Conservation (phyloP, 2,329 filamentous ascomycete genomes). For the Fusarium equiseti region DNA sequence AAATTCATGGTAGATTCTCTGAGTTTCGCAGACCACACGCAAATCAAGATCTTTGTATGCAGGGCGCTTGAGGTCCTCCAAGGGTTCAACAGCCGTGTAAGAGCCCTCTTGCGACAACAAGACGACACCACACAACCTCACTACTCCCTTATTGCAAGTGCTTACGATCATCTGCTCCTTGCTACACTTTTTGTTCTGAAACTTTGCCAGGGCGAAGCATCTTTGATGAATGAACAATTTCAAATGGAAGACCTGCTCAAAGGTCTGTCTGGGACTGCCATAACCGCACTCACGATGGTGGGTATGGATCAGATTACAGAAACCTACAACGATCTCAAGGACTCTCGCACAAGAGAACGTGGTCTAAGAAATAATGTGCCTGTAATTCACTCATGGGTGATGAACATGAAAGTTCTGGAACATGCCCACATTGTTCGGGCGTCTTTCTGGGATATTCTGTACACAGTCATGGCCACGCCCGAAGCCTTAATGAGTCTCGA, state of each 20-base stretch:
- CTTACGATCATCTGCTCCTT: slow-evolving; percentile 51
- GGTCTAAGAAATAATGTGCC: slow-evolving; percentile 64
- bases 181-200: slow-evolving; percentile 55
- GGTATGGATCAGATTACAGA: slow-evolving; percentile 59
- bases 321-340: slow-evolving; percentile 63
- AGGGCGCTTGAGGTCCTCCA: slow-evolving; percentile 59
- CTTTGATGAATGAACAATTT: slow-evolving; percentile 53
- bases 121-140: not conserved
- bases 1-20: slow-evolving; percentile 61
- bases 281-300: slow-evolving; percentile 56
- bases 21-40: slow-evolving; percentile 53
- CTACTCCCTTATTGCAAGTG: slow-evolving; percentile 33
- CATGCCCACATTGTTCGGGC: slow-evolving; percentile 62
- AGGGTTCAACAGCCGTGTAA: slow-evolving; percentile 55
- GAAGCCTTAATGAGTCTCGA: slow-evolving; percentile 55
- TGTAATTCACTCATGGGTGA: slow-evolving; percentile 67
- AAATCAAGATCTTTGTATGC: slow-evolving; percentile 57
- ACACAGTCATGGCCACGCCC: slow-evolving; percentile 56
- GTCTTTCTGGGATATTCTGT: slow-evolving; percentile 72
- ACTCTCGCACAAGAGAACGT: slow-evolving; percentile 59
- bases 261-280: slow-evolving; percentile 54
- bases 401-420: slow-evolving; percentile 66
- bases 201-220: slow-evolving; percentile 56
- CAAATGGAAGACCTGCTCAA: slow-evolving; percentile 64
- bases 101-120: slow-evolving; percentile 22